Evolutionary conservation across 2,329 filamentous ascomycete genomes (phyloP), one percentile per base, ranked within the genome.

Genomic region (Fusarium nanum): DNA sequence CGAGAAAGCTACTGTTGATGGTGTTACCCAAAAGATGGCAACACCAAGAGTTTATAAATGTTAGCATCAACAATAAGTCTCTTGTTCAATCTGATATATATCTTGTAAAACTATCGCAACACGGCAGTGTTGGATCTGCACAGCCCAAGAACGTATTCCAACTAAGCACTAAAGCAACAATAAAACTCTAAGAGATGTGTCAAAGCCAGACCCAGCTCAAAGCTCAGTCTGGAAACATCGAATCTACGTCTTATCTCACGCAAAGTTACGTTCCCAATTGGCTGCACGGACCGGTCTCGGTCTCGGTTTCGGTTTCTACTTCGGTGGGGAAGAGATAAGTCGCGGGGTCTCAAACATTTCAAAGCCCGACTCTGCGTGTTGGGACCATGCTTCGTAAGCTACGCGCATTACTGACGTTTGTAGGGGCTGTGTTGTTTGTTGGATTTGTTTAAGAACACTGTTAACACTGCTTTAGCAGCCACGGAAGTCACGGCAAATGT

Each of bases 301-400:
- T 59, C 1, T 59, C 56, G 49, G 28, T 56, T 11, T 56, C 56
- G 49, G 56, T 59, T 22, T 52, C 56, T 28, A 52, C 9, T 16
- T 56, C 5, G 7, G n/a, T 22, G n/a, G 28, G 11, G 9, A 1
- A 12, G n/a, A 32, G 12, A 20, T 54, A 6, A 6, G 12, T 28
- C 8, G 28, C 20, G 47, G 22, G 22, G 30, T 30, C 25, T 54
- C 2, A 7, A 11, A 18, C n/a, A 13, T 6, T 28, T 28, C 28
- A 11, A 59, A 28, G 30, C 34, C 20, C 13, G 20, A 12, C 32
- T 44, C 14, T 13, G 8, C n/a, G 5, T 18, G 12, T 34, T 7
- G 5, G 18, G 18, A 12, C 27, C 23, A 16, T 22, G 16, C 22
- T 34, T 40, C 13, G 49, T 27, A 55, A 7, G 16, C 28, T 28